These are phyloP conservation scores for Phytophthora multivora DNA, from an alignment of 352 stramenopile genomes.

Conservation along the genomic window DNA sequence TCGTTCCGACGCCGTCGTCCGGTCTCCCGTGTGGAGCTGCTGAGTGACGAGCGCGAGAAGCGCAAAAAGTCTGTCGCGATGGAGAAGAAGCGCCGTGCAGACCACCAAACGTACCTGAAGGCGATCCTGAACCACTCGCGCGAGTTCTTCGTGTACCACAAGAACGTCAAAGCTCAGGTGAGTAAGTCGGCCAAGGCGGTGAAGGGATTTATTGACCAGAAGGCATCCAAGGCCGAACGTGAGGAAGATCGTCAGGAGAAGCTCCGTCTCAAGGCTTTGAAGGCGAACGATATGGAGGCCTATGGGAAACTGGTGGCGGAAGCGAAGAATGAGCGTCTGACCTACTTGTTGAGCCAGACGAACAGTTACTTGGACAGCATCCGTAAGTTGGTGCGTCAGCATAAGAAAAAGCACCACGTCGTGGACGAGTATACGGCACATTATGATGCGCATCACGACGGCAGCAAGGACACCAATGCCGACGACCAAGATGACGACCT, in stretches of 20 bases:
- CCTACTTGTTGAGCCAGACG: slow-evolving; percentile 96
- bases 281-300: slow-evolving; percentile 97
- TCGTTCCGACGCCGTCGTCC: slow-evolving; percentile 77
- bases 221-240: slow-evolving; percentile 75
- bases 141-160: slow-evolving; percentile 88
- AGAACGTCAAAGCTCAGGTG: slow-evolving; percentile 78
- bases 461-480: slow-evolving; percentile 19
- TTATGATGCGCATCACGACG: slow-evolving; percentile 43
- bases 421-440: slow-evolving; percentile 47
- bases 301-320: slow-evolving; percentile 97
- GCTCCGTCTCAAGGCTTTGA: slow-evolving; percentile 88
- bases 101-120: slow-evolving; percentile 83
- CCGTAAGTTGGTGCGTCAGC: slow-evolving; percentile 89
- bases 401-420: slow-evolving; percentile 87
- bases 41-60: slow-evolving; percentile 77
- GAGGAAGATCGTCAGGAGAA: slow-evolving; percentile 90
- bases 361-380: slow-evolving; percentile 97
- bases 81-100: slow-evolving; percentile 79
- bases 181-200: slow-evolving; percentile 70
- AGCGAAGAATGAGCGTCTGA: slow-evolving; percentile 97
- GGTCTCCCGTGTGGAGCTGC: slow-evolving; percentile 62
- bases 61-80: slow-evolving; percentile 83
- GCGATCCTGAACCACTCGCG: slow-evolving; percentile 83
- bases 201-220: slow-evolving; percentile 82
- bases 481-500: slow-evolving; percentile 75